phyloP scores from a whole-genome alignment of 257 asterid genomes.

The Nicotiana tabacum region DNA sequence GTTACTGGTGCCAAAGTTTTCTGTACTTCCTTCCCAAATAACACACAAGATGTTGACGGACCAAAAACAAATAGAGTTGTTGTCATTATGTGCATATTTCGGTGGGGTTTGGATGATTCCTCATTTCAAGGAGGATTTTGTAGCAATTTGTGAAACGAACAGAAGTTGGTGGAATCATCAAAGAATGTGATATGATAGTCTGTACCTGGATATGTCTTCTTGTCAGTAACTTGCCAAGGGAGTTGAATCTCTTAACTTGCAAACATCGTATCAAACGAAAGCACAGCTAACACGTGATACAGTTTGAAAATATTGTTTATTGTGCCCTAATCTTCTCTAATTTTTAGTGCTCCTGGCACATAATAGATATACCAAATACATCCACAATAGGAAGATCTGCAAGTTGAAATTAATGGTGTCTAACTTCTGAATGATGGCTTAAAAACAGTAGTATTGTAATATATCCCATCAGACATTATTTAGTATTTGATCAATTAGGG shows the following conservation, averaged over 20 bases:
- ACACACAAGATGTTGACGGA: slow-evolving; percentile 1
- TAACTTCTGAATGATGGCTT: background rate
- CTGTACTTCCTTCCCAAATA: slow-evolving; percentile 18
- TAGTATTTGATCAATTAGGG: background rate
- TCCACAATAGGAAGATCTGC: background rate
- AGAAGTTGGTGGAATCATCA: background rate
- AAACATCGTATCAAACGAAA: background rate
- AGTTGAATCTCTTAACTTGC: background rate
- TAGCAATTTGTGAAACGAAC: background rate
- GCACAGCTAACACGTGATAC: background rate
- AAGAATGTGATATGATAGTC: background rate
- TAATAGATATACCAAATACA: background rate
- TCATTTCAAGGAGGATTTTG: background rate
- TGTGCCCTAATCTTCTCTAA: background rate
- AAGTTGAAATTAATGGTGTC: background rate
- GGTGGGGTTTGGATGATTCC: background rate
- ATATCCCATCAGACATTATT: background rate
- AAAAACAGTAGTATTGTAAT: background rate
- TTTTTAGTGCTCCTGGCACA: background rate
- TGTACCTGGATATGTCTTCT: background rate
- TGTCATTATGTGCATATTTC: background rate
- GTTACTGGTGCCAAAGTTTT: slow-evolving; percentile 19
- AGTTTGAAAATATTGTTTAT: background rate
- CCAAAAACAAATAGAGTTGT: background rate
- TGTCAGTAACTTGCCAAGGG: background rate